Evolutionary conservation across 768 basidiomycete species (phyloP).

Genomic region (Sarcodon aspratus): DNA sequence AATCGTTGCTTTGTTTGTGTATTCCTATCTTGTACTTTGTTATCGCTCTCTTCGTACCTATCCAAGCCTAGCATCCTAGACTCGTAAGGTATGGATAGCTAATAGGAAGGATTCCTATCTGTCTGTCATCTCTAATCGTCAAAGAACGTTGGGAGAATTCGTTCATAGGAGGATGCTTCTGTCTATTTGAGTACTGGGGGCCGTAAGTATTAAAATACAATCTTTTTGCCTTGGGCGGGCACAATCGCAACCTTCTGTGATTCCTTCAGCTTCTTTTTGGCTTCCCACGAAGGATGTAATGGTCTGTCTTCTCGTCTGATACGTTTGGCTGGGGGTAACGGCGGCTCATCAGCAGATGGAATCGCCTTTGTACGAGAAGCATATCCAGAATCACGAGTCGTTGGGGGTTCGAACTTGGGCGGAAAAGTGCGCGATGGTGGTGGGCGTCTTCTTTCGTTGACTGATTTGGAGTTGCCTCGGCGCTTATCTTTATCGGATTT

Average conservation of each 20-base stretch:
- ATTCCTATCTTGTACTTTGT: neutral
- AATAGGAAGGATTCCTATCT: too few relatives aligned
- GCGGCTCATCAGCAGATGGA: constrained; percentile 6
- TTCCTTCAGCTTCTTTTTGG: constrained; percentile 74
- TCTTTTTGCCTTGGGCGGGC: constrained; percentile 77
- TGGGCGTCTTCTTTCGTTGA: too few relatives aligned
- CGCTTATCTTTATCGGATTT: constrained; percentile 1
- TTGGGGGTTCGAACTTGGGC: constrained; percentile 4
- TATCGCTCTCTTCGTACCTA: neutral
- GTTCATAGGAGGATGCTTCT: too few relatives aligned
- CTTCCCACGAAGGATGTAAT: constrained; percentile 95
- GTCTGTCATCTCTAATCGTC: too few relatives aligned
- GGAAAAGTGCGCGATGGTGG: too few relatives aligned
- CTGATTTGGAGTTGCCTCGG: neutral
- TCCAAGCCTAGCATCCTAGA: too few relatives aligned
- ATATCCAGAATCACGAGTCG: constrained; percentile 12
- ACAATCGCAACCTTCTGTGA: constrained; percentile 49
- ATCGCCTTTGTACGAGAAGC: neutral
- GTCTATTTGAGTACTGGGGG: too few relatives aligned
- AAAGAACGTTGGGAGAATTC: too few relatives aligned
- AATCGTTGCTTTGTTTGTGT: neutral
- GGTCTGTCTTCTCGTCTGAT: constrained; percentile 22
- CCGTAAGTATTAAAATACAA: constrained; percentile 33
- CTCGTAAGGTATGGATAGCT: too few relatives aligned
- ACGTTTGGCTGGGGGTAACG: constrained; percentile 1